phyloP scores from a whole-genome alignment of 1,284 basidiomycete genomes.

The Takashimella koratensis region DNA sequence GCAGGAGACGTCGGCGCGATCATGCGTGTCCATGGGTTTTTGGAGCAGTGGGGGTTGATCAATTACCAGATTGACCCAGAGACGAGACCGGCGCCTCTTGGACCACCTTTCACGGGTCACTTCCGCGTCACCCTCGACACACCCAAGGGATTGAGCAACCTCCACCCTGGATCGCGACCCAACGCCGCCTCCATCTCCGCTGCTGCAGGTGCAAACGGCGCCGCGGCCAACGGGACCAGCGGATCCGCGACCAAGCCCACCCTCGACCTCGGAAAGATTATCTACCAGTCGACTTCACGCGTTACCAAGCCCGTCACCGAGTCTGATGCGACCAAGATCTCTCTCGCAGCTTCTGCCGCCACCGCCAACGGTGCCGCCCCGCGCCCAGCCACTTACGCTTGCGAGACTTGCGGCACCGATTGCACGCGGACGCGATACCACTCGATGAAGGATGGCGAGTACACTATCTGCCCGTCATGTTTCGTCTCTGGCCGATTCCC shows the following conservation, averaged over 20 bases:
- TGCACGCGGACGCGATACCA: slow-evolving; percentile 87
- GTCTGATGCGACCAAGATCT: slow-evolving; percentile 59
- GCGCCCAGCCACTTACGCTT: slow-evolving; percentile 62
- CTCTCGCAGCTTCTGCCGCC: slow-evolving; percentile 49
- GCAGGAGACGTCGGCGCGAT: slow-evolving; percentile 98
- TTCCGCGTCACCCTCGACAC: slow-evolving; percentile 97
- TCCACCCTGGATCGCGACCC: slow-evolving; percentile 76
- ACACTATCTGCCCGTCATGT: slow-evolving; percentile 83
- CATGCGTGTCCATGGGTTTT: slow-evolving; percentile 97
- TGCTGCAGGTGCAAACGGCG: slow-evolving; percentile 40
- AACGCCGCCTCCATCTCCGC: slow-evolving; percentile 1
- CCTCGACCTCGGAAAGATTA: slow-evolving; percentile 76
- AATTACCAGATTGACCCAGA: slow-evolving; percentile 99
- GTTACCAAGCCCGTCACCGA: slow-evolving; percentile 62
- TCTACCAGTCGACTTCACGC: slow-evolving; percentile 79
- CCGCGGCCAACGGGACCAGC: slow-evolving; percentile 35
- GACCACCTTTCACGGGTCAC: slow-evolving; percentile 96
- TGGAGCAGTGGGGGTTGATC: slow-evolving; percentile 98
- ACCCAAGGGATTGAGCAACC: slow-evolving; percentile 87
- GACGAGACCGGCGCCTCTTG: slow-evolving; percentile 85
- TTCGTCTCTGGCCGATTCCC: slow-evolving; percentile 97
- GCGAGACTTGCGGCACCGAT: slow-evolving; percentile 92
- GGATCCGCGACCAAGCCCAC: slow-evolving; percentile 52
- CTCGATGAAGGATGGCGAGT: slow-evolving; percentile 86
- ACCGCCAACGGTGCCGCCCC: slow-evolving; percentile 54